phyloP scores from a whole-genome alignment of 768 basidiomycete species.

The Pleurotus eryngii region DNA sequence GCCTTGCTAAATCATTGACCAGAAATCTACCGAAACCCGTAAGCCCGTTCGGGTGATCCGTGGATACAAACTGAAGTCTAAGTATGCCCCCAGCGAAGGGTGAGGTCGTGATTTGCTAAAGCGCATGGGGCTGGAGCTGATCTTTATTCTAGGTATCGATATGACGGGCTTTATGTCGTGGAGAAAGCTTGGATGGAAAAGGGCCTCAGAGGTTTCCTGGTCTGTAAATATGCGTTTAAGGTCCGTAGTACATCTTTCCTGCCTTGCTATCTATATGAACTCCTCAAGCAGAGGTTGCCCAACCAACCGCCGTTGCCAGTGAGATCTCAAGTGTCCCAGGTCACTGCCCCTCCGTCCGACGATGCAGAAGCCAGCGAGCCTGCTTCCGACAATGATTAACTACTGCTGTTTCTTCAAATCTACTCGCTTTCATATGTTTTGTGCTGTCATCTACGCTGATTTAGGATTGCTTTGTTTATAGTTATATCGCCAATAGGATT shows the following conservation, averaged over 20 bases:
- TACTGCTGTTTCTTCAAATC: too few species aligned
- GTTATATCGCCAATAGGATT: too few species aligned
- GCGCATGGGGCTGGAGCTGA: not conserved
- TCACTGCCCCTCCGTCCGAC: not conserved
- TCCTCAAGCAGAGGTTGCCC: slow-evolving; percentile 42
- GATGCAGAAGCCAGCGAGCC: slow-evolving; percentile 5
- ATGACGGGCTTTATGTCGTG: slow-evolving; percentile 84
- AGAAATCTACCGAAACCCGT: slow-evolving; percentile 76
- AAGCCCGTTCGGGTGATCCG: slow-evolving; percentile 87
- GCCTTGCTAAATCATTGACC: not conserved
- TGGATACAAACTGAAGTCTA: slow-evolving; percentile 72
- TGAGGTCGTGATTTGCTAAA: slow-evolving; percentile 21
- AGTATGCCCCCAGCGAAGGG: slow-evolving; percentile 81
- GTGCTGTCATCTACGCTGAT: too few species aligned
- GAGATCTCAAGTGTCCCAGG: slow-evolving; percentile 12
- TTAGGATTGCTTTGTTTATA: too few species aligned
- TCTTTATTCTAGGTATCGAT: slow-evolving; percentile 61
- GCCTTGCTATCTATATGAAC: not conserved
- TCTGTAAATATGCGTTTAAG: slow-evolving; percentile 86
- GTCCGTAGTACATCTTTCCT: slow-evolving; percentile 32
- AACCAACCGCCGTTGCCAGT: slow-evolving; percentile 51
- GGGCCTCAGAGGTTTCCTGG: slow-evolving; percentile 69
- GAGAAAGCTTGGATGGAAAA: slow-evolving; percentile 77
- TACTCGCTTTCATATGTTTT: too few species aligned
- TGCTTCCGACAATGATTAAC: too few species aligned